A percentile compares a stretch with the other conserved stretches of the same genome.
Evolutionary conservation across 2,329 filamentous ascomycete genomes (phyloP).

Genomic region (Pestalotiopsis fici): DNA sequence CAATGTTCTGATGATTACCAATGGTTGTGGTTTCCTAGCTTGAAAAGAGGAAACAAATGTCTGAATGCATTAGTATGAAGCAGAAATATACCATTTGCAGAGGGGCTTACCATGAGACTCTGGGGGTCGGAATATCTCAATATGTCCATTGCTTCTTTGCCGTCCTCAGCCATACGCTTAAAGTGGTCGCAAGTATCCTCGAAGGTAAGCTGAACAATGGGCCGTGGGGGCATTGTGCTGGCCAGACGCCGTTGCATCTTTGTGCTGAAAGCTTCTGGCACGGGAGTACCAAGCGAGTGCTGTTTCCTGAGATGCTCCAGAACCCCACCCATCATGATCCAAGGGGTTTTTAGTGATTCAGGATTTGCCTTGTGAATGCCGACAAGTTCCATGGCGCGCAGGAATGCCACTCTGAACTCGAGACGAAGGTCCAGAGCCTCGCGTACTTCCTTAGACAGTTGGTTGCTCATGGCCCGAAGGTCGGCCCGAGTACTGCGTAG

Average conservation of each 20-base stretch:
- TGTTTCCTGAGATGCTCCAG: slow-evolving; percentile 61
- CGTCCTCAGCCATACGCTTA: slow-evolving; percentile 71
- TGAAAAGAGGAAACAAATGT: slow-evolving; percentile 76
- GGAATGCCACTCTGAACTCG: slow-evolving; percentile 64
- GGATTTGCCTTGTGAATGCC: slow-evolving; percentile 42
- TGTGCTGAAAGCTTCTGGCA: slow-evolving; percentile 81
- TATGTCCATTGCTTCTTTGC: slow-evolving; percentile 66
- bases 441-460: slow-evolving; percentile 35
- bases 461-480: slow-evolving; percentile 30
- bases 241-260: slow-evolving; percentile 91
- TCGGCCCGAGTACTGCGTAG: slow-evolving; percentile 43
- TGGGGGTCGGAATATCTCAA: slow-evolving; percentile 69
- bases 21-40: slow-evolving; percentile 77
- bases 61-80: slow-evolving; percentile 36
- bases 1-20: slow-evolving; percentile 80
- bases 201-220: slow-evolving; percentile 78
- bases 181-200: slow-evolving; percentile 72
- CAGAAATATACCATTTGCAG: slow-evolving; percentile 13
- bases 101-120: slow-evolving; percentile 63
- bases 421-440: slow-evolving; percentile 67
- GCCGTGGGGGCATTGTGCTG: slow-evolving; percentile 89
- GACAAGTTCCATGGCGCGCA: slow-evolving; percentile 54
- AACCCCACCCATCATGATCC: slow-evolving; percentile 50
- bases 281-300: slow-evolving; percentile 61
- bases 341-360: slow-evolving; percentile 49